Conservation (phyloP, 192 early-diverging fungal species). For the Entomortierella beljakovae region DNA sequence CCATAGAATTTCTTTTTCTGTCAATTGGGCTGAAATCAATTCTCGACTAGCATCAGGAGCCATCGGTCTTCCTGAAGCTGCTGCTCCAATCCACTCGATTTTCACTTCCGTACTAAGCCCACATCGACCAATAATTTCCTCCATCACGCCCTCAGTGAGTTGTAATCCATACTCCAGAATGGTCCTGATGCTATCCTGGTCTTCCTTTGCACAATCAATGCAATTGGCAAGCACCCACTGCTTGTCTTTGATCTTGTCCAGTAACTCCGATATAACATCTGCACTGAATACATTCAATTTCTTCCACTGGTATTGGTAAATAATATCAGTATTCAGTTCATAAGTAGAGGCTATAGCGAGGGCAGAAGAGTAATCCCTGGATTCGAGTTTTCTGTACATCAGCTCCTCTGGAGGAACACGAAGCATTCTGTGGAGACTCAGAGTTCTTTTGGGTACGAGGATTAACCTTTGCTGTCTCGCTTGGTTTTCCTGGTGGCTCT, state of each 20-base stretch:
- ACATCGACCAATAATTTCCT: constrained; percentile 54
- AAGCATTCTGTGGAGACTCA: constrained; percentile 49
- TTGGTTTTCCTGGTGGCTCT: constrained; percentile 3
- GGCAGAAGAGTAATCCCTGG: constrained; percentile 66
- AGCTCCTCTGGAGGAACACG: constrained; percentile 63
- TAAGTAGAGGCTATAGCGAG: constrained; percentile 64
- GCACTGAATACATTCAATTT: constrained; percentile 26
- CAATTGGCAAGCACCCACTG: constrained; percentile 70
- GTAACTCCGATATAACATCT: constrained; percentile 44
- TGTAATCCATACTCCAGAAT: constrained; percentile 66
- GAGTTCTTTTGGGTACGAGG: constrained; percentile 41
- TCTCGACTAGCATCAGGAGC: background rate
- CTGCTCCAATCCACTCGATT: constrained; percentile 38
- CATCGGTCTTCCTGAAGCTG: constrained; percentile 22
- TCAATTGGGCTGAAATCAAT: constrained; percentile 16
- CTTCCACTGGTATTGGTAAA: constrained; percentile 73
- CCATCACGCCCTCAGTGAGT: constrained; percentile 58
- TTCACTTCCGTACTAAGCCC: constrained; percentile 20
- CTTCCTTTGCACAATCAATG: constrained; percentile 53
- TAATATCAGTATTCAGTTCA: constrained; percentile 65
- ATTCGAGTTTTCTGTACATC: constrained; percentile 61
- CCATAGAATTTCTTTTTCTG: constrained; percentile 52
- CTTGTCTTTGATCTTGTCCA: constrained; percentile 66
- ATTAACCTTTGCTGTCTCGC: constrained; percentile 51
- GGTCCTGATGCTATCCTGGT: constrained; percentile 38